Base-by-base conservation (phyloP, 129 eudicot species). In the Artemisia argyi region DNA sequence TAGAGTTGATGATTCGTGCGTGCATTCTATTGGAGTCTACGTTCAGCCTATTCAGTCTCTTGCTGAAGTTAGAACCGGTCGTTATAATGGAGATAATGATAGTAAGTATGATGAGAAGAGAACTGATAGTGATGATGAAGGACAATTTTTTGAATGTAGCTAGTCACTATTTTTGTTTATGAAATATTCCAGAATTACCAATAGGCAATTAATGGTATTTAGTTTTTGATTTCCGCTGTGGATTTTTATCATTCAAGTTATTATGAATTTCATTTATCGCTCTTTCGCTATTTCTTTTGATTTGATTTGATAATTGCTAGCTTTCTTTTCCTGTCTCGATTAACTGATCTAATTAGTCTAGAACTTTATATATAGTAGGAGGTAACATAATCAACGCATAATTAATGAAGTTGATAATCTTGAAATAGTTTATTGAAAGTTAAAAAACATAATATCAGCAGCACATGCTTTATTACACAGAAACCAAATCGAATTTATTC, bases 401-500 rank as follows among this genome's bases (percentile, higher is more conserved):
- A 30, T 30, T 4, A 30, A 7, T 39, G 46, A 39, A 39, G 10
- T 39, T 2, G 65, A 70, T 55, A 35, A 60, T 20, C 44, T 20
- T 66, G 11, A 51, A 53, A 35, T 4, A 7, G 30, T 14, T 58
- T 20, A 71, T 20, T 20, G 53, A 24, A 57, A 42, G 11, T 57
- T 62, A 13, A 35, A 7, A 39, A 39, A 39, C 46, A 39, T 39
- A 8, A 39, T 39, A 39, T 39, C 46, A 39, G 9, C 11, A 71
- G 7, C n/a, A 50, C 53, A 57, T 19, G 24, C 46, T 62, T 22
- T 8, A 15, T 39, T 8, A 39, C 46, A 63, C 66, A 13, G 47
- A 76, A 66, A 28, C 48, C 28, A 58, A 76, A 58, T 49, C 35
- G 49, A 54, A 44, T 22, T 20, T 66, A 58, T 30, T 64, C 65